phyloP scores from a whole-genome alignment of 2,329 filamentous ascomycete genomes.

The Cladosporium cucumerinum region DNA sequence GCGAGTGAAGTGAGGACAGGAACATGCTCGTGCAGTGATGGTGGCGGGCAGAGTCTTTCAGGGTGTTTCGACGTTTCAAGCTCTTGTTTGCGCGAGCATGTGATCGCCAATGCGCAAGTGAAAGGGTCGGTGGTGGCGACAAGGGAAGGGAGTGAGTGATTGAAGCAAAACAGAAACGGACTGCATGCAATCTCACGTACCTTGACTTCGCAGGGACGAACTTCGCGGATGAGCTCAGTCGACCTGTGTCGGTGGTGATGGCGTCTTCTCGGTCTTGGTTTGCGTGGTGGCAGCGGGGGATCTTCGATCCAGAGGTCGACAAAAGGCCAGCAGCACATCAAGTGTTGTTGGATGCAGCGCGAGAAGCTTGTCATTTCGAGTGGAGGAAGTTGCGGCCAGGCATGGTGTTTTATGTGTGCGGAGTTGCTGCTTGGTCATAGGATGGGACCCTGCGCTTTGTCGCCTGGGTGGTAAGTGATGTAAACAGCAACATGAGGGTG shows the following conservation, averaged over 20 bases:
- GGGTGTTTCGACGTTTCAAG: background rate
- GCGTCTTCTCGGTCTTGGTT: conserved; percentile 17
- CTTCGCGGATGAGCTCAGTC: background rate
- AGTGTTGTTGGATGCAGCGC: conserved; percentile 8
- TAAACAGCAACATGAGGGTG: background rate
- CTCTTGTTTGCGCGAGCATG: background rate
- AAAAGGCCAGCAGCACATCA: conserved; percentile 30
- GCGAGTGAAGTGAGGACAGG: conserved; percentile 3
- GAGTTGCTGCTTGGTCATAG: background rate
- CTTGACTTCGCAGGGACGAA: background rate
- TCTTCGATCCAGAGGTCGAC: conserved; percentile 31
- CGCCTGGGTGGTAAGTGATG: background rate
- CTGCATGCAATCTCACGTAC: background rate
- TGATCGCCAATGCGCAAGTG: background rate
- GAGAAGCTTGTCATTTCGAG: conserved; percentile 10
- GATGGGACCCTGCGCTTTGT: background rate
- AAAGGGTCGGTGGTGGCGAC: background rate
- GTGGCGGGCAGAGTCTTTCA: conserved; percentile 1
- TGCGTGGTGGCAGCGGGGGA: conserved; percentile 17
- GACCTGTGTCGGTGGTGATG: background rate
- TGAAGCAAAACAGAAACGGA: background rate
- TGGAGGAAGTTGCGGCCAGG: background rate
- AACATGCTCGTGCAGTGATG: background rate
- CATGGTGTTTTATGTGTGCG: background rate
- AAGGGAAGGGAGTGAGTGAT: background rate